These are phyloP conservation scores for Ascoidea rubescens DNA, from an alignment of 805 yeast species.

Conservation along the genomic window DNA sequence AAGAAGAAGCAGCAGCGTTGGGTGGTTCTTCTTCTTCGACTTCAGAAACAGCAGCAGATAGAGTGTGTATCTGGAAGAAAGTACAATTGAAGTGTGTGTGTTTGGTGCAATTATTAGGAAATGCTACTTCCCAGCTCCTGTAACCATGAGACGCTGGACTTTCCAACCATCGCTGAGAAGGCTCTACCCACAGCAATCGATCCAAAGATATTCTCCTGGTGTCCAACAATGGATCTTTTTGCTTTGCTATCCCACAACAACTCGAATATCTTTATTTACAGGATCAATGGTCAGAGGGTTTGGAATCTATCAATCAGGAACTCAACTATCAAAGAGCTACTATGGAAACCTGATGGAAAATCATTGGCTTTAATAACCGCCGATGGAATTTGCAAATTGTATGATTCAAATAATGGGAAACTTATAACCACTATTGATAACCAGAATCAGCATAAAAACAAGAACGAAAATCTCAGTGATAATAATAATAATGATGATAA, in stretches of 20 bases:
- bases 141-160: not conserved
- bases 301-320: slow-evolving; percentile 28
- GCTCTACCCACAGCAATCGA: slow-evolving; percentile 16
- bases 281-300: slow-evolving; percentile 38
- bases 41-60: too few species aligned
- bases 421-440: slow-evolving; percentile 14
- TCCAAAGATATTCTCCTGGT: slow-evolving; percentile 23
- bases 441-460: slow-evolving; percentile 2
- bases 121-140: too few species aligned
- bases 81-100: too few species aligned
- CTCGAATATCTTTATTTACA: slow-evolving; percentile 38
- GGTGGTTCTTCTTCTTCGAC: too few species aligned
- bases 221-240: slow-evolving; percentile 40
- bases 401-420: slow-evolving; percentile 33
- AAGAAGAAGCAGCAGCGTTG: too few species aligned
- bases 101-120: too few species aligned
- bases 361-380: slow-evolving; percentile 30
- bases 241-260: slow-evolving; percentile 26
- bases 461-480: not conserved
- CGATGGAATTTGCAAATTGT: slow-evolving; percentile 28
- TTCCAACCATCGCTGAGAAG: slow-evolving; percentile 4
- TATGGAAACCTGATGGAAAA: slow-evolving; percentile 27
- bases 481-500: slow-evolving; percentile 9
- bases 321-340: slow-evolving; percentile 7
- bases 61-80: too few species aligned